phyloP scores from a whole-genome alignment of 768 basidiomycete genomes.

The Lactarius evosmus region DNA sequence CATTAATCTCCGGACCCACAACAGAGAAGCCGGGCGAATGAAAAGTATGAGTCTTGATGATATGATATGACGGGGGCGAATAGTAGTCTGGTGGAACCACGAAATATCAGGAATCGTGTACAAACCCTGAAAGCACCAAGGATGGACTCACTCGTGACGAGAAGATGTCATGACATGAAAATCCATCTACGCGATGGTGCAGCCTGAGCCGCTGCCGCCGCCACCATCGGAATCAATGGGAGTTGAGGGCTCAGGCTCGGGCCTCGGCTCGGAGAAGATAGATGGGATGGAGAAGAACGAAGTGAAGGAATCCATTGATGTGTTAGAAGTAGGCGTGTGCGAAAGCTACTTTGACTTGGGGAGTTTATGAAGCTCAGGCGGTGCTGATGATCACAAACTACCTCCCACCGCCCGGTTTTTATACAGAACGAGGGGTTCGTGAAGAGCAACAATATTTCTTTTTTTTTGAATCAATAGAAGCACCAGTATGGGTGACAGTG shows the following conservation, averaged over 20 bases:
- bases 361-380: not conserved
- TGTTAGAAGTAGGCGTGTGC: not conserved
- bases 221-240: not conserved
- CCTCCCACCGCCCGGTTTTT: not conserved
- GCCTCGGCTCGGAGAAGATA: not conserved
- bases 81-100: not conserved
- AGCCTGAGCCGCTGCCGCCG: not conserved
- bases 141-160: not conserved
- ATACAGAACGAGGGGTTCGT: not conserved
- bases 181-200: not conserved
- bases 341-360: not conserved
- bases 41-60: not conserved
- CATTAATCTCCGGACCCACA: not conserved
- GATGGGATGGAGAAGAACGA: not conserved
- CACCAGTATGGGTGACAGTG: not conserved
- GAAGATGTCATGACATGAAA: not conserved
- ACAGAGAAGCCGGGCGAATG: not conserved
- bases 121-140: no score
- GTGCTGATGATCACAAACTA: no score
- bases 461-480: no score
- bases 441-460: not conserved
- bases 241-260: not conserved
- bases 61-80: not conserved
- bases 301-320: slow-evolving; percentile 16
- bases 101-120: not conserved